phyloP scores from a whole-genome alignment of 768 basidiomycete genomes.

The Tephrocybe sp. region DNA sequence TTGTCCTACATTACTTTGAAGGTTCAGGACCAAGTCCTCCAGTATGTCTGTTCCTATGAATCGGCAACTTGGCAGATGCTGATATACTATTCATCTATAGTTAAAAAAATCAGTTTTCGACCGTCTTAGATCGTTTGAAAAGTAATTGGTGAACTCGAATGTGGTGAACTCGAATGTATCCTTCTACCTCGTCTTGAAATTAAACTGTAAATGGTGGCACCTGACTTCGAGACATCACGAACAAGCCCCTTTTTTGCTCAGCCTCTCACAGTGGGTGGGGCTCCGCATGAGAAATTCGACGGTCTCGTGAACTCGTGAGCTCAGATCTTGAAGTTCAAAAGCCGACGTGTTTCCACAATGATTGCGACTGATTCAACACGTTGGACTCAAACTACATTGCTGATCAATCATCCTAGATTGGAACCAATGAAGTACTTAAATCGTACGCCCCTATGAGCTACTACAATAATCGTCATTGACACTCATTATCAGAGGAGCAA shows the following conservation, averaged over 20 bases:
- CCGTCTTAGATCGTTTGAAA: constrained; percentile 32
- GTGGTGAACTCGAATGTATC: too few relatives aligned
- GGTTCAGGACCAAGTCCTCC: constrained; percentile 68
- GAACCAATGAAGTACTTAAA: constrained; percentile 40
- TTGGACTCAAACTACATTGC: neutral
- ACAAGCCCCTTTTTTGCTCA: too few relatives aligned
- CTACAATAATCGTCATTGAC: neutral
- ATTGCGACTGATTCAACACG: neutral
- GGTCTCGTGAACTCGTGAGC: neutral
- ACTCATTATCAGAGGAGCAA: constrained; percentile 37
- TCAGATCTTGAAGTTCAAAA: too few relatives aligned
- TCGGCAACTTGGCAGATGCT: neutral
- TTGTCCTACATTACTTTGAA: constrained; percentile 76
- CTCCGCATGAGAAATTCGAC: too few relatives aligned
- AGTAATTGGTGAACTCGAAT: constrained; percentile 12
- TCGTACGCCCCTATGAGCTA: constrained; percentile 20
- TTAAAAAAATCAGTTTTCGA: constrained; percentile 52
- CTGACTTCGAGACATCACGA: too few relatives aligned
- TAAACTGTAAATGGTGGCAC: too few relatives aligned
- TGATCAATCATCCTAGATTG: neutral
- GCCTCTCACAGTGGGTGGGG: too few relatives aligned
- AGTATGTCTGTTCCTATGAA: constrained; percentile 39
- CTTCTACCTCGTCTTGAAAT: too few relatives aligned
- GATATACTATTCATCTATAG: constrained; percentile 26
- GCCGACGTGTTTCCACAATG: too few relatives aligned